These are phyloP conservation scores for Brasilioporus rufonigricans DNA, from an alignment of 768 basidiomycete genomes.

Conservation along the genomic window DNA sequence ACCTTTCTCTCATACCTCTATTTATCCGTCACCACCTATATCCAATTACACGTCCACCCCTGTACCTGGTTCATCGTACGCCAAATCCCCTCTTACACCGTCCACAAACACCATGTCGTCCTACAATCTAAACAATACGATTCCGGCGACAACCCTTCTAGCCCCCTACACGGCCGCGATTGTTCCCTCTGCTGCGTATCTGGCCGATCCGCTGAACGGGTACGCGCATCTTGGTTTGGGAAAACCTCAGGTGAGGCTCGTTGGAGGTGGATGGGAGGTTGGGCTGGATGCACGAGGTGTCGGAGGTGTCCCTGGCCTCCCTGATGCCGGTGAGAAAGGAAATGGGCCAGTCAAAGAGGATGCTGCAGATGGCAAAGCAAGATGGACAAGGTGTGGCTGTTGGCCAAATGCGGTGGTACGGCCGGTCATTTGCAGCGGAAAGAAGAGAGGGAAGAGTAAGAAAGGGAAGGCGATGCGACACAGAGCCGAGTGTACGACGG, in stretches of 20 bases:
- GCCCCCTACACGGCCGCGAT: slow-evolving; percentile 64
- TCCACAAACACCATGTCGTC: slow-evolving; percentile 39
- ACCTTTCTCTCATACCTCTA: slow-evolving; percentile 18
- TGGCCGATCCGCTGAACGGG: slow-evolving; percentile 80
- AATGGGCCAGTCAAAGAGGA: slow-evolving; percentile 38
- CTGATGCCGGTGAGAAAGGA: slow-evolving; percentile 20
- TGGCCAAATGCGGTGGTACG: slow-evolving; percentile 47
- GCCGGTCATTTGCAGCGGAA: slow-evolving; percentile 39
- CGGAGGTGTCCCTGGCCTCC: slow-evolving; percentile 43
- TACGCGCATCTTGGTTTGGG: slow-evolving; percentile 81
- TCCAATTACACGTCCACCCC: slow-evolving; percentile 21
- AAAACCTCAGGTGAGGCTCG: slow-evolving; percentile 77
- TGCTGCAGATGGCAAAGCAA: slow-evolving; percentile 36
- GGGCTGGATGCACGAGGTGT: slow-evolving; percentile 77
- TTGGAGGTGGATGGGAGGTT: slow-evolving; percentile 74
- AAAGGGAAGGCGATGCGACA: slow-evolving; percentile 19
- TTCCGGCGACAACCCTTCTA: slow-evolving; percentile 56
- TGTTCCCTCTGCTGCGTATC: slow-evolving; percentile 64
- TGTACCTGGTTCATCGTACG: slow-evolving; percentile 19
- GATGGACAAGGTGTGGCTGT: slow-evolving; percentile 58
- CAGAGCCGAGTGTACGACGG: slow-evolving; percentile 16
- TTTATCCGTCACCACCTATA: slow-evolving; percentile 27
- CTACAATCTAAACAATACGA: slow-evolving; percentile 50
- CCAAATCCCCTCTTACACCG: slow-evolving; percentile 32
- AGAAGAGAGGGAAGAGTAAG: slow-evolving; percentile 12